Base-by-base conservation (phyloP, 495 filamentous ascomycete genomes). In the Cercophora newfieldiana region DNA sequence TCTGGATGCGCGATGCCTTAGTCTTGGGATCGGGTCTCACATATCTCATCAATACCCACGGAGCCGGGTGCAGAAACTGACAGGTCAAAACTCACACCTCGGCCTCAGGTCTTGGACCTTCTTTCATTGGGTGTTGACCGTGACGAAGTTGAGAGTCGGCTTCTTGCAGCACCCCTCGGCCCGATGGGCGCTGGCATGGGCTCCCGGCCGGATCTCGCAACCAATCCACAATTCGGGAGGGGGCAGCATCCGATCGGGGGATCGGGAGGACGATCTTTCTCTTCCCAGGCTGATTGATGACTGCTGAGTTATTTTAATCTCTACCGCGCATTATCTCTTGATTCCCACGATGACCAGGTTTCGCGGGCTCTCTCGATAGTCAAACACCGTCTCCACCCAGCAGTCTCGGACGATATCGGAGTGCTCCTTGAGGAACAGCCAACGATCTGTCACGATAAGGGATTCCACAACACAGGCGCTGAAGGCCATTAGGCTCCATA, bases 401-500 rank as follows among this genome's bases (percentile, higher is more conserved):
- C 83, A 87, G 66, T 92, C 86, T 67, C 84, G 82, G 37, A 93
- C 82, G 19, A 85, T 80, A 25, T 85, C 80, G 29, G 82, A 70
- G 68, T 96, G 89, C 73, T 99, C 94, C 53, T 80, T 87, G 63
- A 99, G 80, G 77, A 90, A 99, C 61, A 92, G 81, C 92, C 92
- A 98, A 49, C 95, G 81, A 81, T 99, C 95, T 31, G 93, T 88
- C 37, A 97, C 92, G 73, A 99, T 93, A 59, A 93, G 78, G 26
- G 91, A 90, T 78, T 99, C 95, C 29, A 94, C 88, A 16, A 97
- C 88, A 10, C 85, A 85, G 7, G 96, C 91, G 71, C 92, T 95
- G 72, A 96, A 97, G 2, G 95, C 92, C 94, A 98, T 98, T 71
- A 99, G 77, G 69, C 84, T 91, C 95, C 95, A 99, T 37, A 93